phyloP scores from a whole-genome alignment of 305 asterid species.

The Petunia hybrid region DNA sequence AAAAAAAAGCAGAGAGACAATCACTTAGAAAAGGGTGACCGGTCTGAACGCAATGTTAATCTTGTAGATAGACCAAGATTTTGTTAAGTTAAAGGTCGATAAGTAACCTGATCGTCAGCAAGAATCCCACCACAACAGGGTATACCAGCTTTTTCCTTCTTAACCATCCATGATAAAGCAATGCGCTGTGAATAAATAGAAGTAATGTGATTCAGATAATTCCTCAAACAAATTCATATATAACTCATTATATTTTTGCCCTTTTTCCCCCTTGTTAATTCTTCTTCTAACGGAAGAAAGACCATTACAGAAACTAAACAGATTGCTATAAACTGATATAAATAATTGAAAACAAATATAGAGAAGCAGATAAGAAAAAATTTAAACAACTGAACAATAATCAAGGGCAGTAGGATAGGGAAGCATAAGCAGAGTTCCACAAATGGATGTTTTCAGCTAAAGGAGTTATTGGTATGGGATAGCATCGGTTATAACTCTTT shows the following conservation, averaged over 20 bases:
- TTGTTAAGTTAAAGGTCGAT: slow-evolving; percentile 26
- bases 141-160: slow-evolving; percentile 83
- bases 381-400: background rate
- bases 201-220: slow-evolving; percentile 3
- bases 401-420: background rate
- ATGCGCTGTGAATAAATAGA: slow-evolving; percentile 62
- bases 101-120: slow-evolving; percentile 97
- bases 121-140: slow-evolving; percentile 99
- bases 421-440: background rate
- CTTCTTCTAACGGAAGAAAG: slow-evolving; percentile 9
- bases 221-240: slow-evolving; percentile 5
- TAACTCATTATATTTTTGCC: background rate
- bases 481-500: background rate
- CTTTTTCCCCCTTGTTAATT: background rate
- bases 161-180: slow-evolving; percentile 98
- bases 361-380: background rate
- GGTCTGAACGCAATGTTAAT: background rate
- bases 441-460: background rate
- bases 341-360: background rate
- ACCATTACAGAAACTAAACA: slow-evolving; percentile 11
- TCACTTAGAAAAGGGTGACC: slow-evolving; percentile 1
- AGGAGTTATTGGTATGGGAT: background rate
- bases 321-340: background rate
- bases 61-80: slow-evolving; percentile 14
- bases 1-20: slow-evolving; percentile 21